phyloP scores from a whole-genome alignment of 1,284 basidiomycete species.

The Mycosarcoma maydis region DNA sequence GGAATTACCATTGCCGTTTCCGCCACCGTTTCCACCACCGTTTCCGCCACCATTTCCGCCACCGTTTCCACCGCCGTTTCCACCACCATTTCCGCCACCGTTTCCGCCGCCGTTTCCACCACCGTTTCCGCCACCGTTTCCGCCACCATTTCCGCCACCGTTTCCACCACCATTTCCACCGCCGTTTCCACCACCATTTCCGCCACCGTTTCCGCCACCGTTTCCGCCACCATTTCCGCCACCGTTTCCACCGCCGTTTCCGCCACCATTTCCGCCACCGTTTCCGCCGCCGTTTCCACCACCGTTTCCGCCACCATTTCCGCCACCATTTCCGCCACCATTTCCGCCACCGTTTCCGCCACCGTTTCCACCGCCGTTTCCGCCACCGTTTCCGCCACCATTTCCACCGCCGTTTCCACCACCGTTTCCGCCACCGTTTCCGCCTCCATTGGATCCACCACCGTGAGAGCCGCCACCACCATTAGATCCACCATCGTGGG shows the following conservation, averaged over 20 bases:
- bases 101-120: constrained; percentile 1
- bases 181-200: neutral
- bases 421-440: neutral
- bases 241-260: neutral
- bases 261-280: too few relatives aligned
- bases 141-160: constrained; percentile 3
- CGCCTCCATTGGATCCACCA: neutral
- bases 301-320: neutral
- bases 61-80: constrained; percentile 4
- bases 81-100: neutral
- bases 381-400: neutral
- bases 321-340: neutral
- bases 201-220: constrained; percentile 1
- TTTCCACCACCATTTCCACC: neutral
- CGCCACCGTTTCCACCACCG: neutral
- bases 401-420: constrained; percentile 1
- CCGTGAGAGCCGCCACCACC: constrained; percentile 2
- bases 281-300: too few relatives aligned
- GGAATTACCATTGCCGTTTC: constrained; percentile 1
- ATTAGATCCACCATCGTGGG: constrained; percentile 4
- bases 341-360: neutral
- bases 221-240: neutral
- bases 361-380: constrained; percentile 2
- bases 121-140: neutral
- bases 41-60: constrained; percentile 1